phyloP scores from a whole-genome alignment of 495 filamentous ascomycete genomes.

The Letharia lupina region DNA sequence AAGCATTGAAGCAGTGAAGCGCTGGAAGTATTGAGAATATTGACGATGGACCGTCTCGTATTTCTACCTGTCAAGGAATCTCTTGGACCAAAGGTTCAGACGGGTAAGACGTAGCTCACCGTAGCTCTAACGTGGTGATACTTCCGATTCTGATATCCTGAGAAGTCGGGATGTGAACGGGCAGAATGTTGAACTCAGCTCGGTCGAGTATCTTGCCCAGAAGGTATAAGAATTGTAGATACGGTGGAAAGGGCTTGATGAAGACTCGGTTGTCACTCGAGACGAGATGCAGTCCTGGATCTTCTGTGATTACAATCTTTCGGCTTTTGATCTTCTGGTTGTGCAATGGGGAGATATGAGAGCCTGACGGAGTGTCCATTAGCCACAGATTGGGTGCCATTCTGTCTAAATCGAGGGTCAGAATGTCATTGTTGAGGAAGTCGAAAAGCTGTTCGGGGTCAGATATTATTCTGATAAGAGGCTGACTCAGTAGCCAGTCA shows the following conservation, averaged over 20 bases:
- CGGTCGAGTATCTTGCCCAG: conserved; percentile 28
- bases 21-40: no score
- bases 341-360: conserved; percentile 28
- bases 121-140: no score
- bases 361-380: conserved; percentile 4
- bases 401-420: background rate
- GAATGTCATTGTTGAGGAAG: background rate
- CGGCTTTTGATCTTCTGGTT: conserved; percentile 37
- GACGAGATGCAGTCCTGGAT: conserved; percentile 45
- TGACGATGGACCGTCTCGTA: no score
- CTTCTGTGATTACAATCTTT: conserved; percentile 40
- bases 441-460: background rate
- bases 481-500: background rate
- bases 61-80: no score
- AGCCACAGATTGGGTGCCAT: conserved; percentile 4
- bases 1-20: no score
- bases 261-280: conserved; percentile 46
- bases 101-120: no score
- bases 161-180: no score
- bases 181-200: no score
- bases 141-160: no score
- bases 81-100: no score
- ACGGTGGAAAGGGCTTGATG: conserved; percentile 50
- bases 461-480: background rate
- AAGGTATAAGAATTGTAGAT: conserved; percentile 40